Evolutionary conservation across 345 rosid genomes (phyloP).

Genomic region (Syzygium grande): DNA sequence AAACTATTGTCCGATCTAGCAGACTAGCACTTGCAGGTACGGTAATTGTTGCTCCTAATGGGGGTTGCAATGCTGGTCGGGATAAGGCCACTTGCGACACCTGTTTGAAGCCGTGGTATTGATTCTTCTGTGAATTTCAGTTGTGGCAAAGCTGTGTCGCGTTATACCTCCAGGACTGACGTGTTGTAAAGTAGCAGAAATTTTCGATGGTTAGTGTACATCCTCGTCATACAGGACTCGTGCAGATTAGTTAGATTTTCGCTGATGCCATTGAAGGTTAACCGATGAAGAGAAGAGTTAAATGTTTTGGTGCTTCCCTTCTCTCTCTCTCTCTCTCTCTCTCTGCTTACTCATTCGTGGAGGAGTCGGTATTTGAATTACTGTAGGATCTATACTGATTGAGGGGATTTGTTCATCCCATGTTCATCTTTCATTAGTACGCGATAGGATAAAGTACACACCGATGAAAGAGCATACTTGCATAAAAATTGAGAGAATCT

Average conservation of each 20-base stretch:
- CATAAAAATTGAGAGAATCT: too few species aligned
- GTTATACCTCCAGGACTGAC: neutral
- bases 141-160: neutral
- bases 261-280: neutral
- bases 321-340: neutral
- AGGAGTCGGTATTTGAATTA: neutral
- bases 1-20: neutral
- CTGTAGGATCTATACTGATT: too few species aligned
- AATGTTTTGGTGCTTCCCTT: neutral
- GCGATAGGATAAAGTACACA: too few species aligned
- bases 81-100: neutral
- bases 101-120: neutral
- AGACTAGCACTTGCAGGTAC: neutral
- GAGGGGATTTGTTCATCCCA: too few species aligned
- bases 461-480: too few species aligned
- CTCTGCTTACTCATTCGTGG: neutral
- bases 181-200: neutral
- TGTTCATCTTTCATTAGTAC: too few species aligned
- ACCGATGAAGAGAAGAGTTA: neutral
- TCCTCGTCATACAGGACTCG: neutral
- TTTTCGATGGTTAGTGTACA: neutral
- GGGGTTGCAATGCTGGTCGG: neutral
- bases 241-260: neutral
- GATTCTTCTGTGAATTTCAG: neutral
- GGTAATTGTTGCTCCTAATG: neutral